Evolutionary conservation across 768 basidiomycete genomes (phyloP), one percentile per base, ranked within the genome.

Genomic region (Cantharellus anzutake): DNA sequence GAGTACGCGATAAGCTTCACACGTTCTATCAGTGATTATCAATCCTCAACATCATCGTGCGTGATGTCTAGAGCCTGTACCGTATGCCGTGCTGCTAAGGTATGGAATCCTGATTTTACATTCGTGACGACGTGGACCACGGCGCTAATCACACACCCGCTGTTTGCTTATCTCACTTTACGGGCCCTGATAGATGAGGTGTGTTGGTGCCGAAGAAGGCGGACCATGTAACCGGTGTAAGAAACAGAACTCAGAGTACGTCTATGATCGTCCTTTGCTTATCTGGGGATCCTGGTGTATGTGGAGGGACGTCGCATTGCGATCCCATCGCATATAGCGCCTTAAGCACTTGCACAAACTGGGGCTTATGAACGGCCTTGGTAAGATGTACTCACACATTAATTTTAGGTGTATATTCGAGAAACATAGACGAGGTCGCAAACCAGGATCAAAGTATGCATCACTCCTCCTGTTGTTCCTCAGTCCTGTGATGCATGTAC

Each of bases 121-220:
- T 29, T 29, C 20, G 20, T 29, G 20, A 29, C 20, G 20, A 29
- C 20, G 20, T 29, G 20, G 20, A 29, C 20, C 20, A 29, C 20
- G 20, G 20, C 20, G 20, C 20, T 29, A 29, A 29, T 29, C 20
- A 29, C 20, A 29, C 20, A 29, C 20, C 58, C 55, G 60, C 51
- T 60, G 60, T 51, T 60, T 56, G 60, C 4, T 35, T 20, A 11
- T 29, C 41, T 38, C 40, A 14, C 41, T 57, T 7, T 5, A 20
- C 34, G 40, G 38, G 39, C 51, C 59, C 41, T 56, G 57, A 51
- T 64, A 90, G 87, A 91, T 91, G 87, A 88, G 89, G 70, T 91
- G 87, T 66, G 86, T 90, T 61, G 87, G 86, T 51, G 84, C 88
- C 56, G 87, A 91, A 68, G 86, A 90, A 66, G 86, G 86, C 61